Conservation (phyloP, 306 rosid species). For the Vigna hirtella region DNA sequence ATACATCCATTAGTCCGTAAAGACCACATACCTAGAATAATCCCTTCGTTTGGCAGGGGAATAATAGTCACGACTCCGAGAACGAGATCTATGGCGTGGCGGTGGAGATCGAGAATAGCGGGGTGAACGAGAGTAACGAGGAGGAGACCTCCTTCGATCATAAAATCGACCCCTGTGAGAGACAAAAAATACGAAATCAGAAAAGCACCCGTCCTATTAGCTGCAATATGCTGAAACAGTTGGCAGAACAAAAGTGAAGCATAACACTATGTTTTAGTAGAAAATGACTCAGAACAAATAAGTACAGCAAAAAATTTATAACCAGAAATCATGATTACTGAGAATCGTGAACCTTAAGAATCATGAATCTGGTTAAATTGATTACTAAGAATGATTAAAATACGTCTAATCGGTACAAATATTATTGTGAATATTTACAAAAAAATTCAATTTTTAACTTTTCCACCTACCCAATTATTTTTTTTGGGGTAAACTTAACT, state of each 20-base stretch:
- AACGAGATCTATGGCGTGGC: slow-evolving; percentile 75
- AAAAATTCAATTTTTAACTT: no score
- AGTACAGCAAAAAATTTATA: no score
- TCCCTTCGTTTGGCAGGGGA: slow-evolving; percentile 77
- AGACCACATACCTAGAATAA: slow-evolving; percentile 70
- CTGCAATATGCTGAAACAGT: neutral
- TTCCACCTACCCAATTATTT: no score
- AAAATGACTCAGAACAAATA: no score
- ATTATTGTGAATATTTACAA: no score
- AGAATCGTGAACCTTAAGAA: no score
- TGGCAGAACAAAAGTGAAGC: neutral
- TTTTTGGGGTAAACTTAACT: no score
- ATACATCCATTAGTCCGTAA: neutral
- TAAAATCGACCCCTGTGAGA: slow-evolving; percentile 53
- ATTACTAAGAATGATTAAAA: no score
- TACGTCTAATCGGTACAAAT: no score
- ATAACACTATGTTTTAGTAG: neutral
- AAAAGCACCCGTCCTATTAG: neutral
- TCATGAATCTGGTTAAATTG: no score
- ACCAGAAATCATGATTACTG: no score
- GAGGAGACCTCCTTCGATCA: slow-evolving; percentile 91
- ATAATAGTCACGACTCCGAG: slow-evolving; percentile 72
- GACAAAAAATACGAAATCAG: slow-evolving; percentile 30
- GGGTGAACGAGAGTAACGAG: slow-evolving; percentile 76
- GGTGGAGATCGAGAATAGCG: slow-evolving; percentile 81